These are phyloP conservation scores for Quambalaria eucalypti DNA, from an alignment of 1,284 basidiomycete genomes.

Conservation along the genomic window DNA sequence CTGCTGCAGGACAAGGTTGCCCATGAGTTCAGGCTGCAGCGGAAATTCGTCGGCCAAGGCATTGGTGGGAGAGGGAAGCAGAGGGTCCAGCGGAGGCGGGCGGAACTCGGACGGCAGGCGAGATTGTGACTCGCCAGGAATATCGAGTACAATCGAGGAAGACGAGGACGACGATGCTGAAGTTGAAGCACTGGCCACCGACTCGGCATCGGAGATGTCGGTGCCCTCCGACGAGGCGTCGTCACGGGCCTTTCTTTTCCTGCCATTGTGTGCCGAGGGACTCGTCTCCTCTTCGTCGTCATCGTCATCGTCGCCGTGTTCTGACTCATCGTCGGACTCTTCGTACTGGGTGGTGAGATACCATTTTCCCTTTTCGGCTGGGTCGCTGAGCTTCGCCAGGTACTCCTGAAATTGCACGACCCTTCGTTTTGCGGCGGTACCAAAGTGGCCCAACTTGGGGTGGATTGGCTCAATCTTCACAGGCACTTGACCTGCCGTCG, in stretches of 20 bases:
- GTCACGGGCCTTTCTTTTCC: not conserved
- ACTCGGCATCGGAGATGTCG: not conserved
- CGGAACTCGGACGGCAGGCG: not conserved
- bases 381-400: constrained; percentile 27
- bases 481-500: constrained; percentile 19
- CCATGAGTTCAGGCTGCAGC: constrained; percentile 30
- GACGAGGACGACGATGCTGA: not conserved
- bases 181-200: constrained; percentile 1
- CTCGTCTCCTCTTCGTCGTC: constrained; percentile 2
- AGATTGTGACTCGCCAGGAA: not conserved
- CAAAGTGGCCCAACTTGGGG: constrained; percentile 28
- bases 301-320: too few species aligned
- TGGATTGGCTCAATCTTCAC: constrained; percentile 44
- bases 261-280: not conserved
- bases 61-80: constrained; percentile 37
- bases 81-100: constrained; percentile 17
- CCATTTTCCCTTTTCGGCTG: constrained; percentile 20
- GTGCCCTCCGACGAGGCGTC: not conserved
- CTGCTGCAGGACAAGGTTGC: constrained; percentile 41
- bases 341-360: constrained; percentile 46
- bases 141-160: not conserved
- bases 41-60: constrained; percentile 36
- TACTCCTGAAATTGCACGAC: constrained; percentile 23
- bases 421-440: constrained; percentile 26
- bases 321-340: too few species aligned